Evolutionary conservation across 2,329 filamentous ascomycete genomes (phyloP), one percentile per base, ranked within the genome.

Genomic region (Cytospora chrysosperma): DNA sequence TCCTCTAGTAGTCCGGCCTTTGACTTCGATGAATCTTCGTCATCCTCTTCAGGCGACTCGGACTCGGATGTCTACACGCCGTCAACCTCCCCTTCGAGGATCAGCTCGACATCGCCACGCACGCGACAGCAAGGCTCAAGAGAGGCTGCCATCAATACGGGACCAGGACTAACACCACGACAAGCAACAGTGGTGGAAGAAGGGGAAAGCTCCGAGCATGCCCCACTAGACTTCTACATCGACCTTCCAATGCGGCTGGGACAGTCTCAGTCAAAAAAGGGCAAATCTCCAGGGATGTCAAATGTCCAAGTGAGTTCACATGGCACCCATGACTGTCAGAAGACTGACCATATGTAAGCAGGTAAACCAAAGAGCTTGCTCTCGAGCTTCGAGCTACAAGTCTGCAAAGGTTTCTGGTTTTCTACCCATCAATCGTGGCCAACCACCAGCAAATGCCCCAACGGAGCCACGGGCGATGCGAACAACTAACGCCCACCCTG

Each of bases 381-480:
- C 32, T 10, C 37, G 34, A n/a, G 17, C 3, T 13, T 43, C n/a
- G 4, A n/a, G 13, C 28, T 47, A 49, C 6, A 10, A 1, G 7
- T 55, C 59, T 19, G 51, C 59, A 34, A 53, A 27, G 2, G 27
- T 61, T 10, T 26, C 28, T 12, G 59, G 59, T 0, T 61, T 61
- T 27, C 32, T 55, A 30, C 51, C 59, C 37, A 61, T 55, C 37
- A 61, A 61, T 17, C 59, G 59, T 6, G 37, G 19, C 3, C 27
- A n/a, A 15, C 58, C 58, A n/a, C 59, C 59, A 7, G 28, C 4
- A 6, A 55, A 61, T 27, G 59, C 51, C 4, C 59, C 59, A 0
- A 61, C 59, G 4, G 59, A 61, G 13, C 59, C 59, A 24, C 59
- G 59, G 10, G 59, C 59, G 24, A 61, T 61, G 59, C 51, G 59